These are phyloP conservation scores for Lathyrus oleraceus DNA, from an alignment of 306 rosid species.

Conservation along the genomic window DNA sequence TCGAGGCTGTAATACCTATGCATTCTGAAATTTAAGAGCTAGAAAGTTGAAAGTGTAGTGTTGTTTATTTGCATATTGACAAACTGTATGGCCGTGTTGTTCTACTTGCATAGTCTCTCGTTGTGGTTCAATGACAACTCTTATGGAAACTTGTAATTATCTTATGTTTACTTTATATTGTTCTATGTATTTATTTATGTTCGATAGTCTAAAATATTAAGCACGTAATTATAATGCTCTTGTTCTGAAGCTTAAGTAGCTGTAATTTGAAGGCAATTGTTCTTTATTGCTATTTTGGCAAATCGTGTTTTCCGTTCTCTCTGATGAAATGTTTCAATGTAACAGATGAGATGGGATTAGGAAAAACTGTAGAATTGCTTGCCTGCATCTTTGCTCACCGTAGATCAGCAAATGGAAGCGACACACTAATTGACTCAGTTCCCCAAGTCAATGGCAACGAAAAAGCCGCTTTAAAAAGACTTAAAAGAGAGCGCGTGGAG, in stretches of 20 bases:
- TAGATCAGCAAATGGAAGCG: conserved; percentile 56
- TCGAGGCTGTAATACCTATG: neutral
- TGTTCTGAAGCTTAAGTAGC: conserved; percentile 14
- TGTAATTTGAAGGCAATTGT: neutral
- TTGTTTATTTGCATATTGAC: neutral
- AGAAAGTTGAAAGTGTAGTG: neutral
- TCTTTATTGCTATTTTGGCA: conserved; percentile 23
- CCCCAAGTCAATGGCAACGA: conserved; percentile 39
- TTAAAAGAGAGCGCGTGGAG: conserved; percentile 85
- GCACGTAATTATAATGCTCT: neutral
- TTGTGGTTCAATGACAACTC: conserved; percentile 1
- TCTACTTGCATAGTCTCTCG: neutral
- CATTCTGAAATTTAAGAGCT: neutral
- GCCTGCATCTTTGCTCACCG: conserved; percentile 82
- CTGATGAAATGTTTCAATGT: conserved; percentile 31
- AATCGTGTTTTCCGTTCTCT: conserved; percentile 10
- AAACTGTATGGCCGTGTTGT: neutral
- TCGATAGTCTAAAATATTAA: neutral
- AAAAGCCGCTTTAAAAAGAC: conserved; percentile 56
- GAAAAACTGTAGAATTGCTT: conserved; percentile 94
- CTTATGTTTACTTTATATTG: neutral
- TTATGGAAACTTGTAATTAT: neutral
- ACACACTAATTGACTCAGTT: conserved; percentile 40
- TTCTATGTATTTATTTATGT: neutral
- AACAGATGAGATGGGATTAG: conserved; percentile 95